These are phyloP conservation scores for Trametes cinnabarina DNA, from an alignment of 768 basidiomycete genomes.

Conservation along the genomic window DNA sequence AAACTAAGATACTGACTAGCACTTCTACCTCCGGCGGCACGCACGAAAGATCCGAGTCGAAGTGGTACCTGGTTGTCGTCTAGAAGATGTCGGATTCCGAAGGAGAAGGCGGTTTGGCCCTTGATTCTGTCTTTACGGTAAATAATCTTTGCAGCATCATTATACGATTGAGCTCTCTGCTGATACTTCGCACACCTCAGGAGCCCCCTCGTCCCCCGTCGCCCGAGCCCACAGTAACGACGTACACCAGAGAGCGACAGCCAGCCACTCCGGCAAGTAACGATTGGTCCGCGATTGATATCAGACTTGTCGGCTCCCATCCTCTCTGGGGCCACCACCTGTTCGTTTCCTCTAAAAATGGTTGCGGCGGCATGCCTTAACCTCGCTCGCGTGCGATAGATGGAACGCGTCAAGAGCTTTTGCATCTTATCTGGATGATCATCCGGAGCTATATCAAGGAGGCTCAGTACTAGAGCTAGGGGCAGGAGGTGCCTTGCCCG, in stretches of 20 bases:
- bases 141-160: too few species aligned
- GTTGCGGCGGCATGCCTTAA: too few species aligned
- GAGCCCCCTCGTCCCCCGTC: constrained; percentile 67
- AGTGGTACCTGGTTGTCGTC: too few species aligned
- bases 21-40: too few species aligned
- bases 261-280: neutral
- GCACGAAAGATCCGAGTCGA: too few species aligned
- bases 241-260: constrained; percentile 41
- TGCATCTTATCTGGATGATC: constrained; percentile 64
- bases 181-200: too few species aligned
- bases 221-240: constrained; percentile 55
- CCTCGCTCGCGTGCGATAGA: constrained; percentile 41
- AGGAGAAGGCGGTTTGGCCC: constrained; percentile 3
- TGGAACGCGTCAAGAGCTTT: constrained; percentile 81
- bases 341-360: constrained; percentile 37
- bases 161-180: neutral
- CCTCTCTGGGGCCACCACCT: constrained; percentile 81
- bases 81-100: constrained; percentile 18
- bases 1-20: too few species aligned
- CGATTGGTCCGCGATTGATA: constrained; percentile 42
- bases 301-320: constrained; percentile 75
- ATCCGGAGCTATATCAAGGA: constrained; percentile 43
- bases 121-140: constrained; percentile 17
- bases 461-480: constrained; percentile 80
- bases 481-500: constrained; percentile 89